Evolutionary conservation across 2,329 filamentous ascomycete species (phyloP).

Genomic region (Fusarium phyllophilum): DNA sequence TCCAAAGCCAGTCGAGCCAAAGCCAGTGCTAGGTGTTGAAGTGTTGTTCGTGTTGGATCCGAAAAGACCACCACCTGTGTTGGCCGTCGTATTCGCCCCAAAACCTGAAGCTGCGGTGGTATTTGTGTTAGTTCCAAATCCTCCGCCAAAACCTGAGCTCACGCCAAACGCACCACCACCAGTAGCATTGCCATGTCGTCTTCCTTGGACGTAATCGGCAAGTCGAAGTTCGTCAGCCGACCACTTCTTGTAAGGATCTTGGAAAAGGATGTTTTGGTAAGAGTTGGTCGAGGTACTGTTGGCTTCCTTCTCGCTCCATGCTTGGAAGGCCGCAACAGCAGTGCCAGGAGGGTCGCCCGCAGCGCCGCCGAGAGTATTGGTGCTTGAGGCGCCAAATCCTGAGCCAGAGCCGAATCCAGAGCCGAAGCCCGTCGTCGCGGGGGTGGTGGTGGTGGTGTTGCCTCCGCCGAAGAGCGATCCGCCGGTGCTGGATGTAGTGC

Average conservation of each 20-base stretch:
- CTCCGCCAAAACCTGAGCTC: constrained; percentile 62
- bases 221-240: constrained; percentile 87
- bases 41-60: constrained; percentile 48
- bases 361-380: constrained; percentile 60
- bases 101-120: constrained; percentile 54
- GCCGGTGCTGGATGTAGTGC: constrained; percentile 53
- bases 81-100: constrained; percentile 52
- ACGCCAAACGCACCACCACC: constrained; percentile 88
- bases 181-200: constrained; percentile 83
- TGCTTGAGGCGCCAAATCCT: constrained; percentile 57
- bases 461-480: constrained; percentile 60
- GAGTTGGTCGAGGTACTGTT: constrained; percentile 66
- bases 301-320: constrained; percentile 78
- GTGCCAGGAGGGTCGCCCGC: constrained; percentile 75
- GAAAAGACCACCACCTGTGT: constrained; percentile 52
- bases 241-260: constrained; percentile 85
- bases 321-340: constrained; percentile 72
- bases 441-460: constrained; percentile 41
- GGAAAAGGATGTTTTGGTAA: constrained; percentile 83
- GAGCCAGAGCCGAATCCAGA: constrained; percentile 55
- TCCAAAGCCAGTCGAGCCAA: constrained; percentile 56
- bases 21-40: constrained; percentile 30
- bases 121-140: constrained; percentile 55
- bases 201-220: constrained; percentile 88
- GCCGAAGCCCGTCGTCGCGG: constrained; percentile 48